These are phyloP conservation scores for Cutaneotrichosporon dermatis DNA, from an alignment of 1,284 basidiomycete species.

Conservation along the genomic window DNA sequence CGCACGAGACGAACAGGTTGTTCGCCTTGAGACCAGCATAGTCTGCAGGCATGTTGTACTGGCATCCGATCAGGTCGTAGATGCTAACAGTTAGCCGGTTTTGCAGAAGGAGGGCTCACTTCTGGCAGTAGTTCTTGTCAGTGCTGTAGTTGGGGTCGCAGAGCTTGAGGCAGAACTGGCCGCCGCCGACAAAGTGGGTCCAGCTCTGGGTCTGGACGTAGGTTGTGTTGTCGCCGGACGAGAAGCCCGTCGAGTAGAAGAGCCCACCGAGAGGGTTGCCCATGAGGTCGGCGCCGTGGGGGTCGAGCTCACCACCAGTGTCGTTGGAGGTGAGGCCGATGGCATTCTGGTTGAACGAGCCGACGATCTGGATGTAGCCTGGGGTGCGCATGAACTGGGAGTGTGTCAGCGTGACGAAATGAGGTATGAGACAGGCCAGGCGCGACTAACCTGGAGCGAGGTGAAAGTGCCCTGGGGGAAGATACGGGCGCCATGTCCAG, in stretches of 20 bases:
- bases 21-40: constrained; percentile 47
- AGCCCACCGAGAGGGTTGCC: constrained; percentile 54
- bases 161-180: constrained; percentile 56
- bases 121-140: constrained; percentile 54
- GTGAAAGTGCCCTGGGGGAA: constrained; percentile 46
- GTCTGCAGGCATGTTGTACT: constrained; percentile 63
- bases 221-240: constrained; percentile 18
- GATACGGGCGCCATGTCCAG: constrained; percentile 52
- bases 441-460: constrained; percentile 14
- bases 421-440: too few species aligned
- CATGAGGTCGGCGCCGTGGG: constrained; percentile 48
- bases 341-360: constrained; percentile 49
- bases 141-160: constrained; percentile 59
- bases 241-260: constrained; percentile 19
- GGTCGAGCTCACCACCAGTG: constrained; percentile 51
- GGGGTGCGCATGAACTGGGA: constrained; percentile 33
- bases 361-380: constrained; percentile 52
- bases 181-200: constrained; percentile 59
- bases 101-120: constrained; percentile 22
- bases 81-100: constrained; percentile 17
- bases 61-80: constrained; percentile 63
- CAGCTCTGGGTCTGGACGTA: constrained; percentile 24
- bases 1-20: constrained; percentile 59
- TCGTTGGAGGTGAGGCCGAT: constrained; percentile 50
- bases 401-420: too few species aligned